A percentile compares a stretch with the other conserved stretches of the same genome.
These are phyloP conservation scores for Entonaema liquescens DNA, from an alignment of 495 filamentous ascomycete species.

Conservation along the genomic window DNA sequence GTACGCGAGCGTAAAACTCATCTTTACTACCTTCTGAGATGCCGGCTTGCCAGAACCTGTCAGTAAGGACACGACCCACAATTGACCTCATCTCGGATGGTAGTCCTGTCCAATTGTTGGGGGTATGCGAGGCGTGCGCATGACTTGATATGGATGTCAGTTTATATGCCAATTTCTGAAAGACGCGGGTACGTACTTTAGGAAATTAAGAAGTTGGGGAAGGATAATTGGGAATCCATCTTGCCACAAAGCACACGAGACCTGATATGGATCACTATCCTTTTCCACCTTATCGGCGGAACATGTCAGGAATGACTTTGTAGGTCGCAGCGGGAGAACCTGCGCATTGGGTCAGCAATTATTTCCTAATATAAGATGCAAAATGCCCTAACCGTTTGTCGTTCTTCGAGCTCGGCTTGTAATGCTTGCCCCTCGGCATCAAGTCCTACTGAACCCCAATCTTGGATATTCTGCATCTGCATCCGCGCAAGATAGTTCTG, in stretches of 20 bases:
- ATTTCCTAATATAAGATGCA: not conserved
- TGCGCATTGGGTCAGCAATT: constrained; percentile 44
- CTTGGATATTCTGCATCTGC: constrained; percentile 75
- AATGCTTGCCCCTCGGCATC: constrained; percentile 81
- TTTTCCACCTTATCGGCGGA: constrained; percentile 88
- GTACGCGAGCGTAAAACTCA: constrained; percentile 92
- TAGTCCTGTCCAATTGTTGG: constrained; percentile 81
- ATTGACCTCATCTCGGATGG: constrained; percentile 79
- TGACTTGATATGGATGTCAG: constrained; percentile 60
- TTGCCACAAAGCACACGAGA: constrained; percentile 81
- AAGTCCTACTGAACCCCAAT: constrained; percentile 82
- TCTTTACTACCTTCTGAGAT: constrained; percentile 95
- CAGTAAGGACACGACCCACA: constrained; percentile 84
- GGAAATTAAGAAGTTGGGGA: constrained; percentile 84
- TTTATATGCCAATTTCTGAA: constrained; percentile 17
- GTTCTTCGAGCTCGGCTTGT: constrained; percentile 76
- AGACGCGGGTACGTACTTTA: constrained; percentile 63
- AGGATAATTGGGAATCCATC: constrained; percentile 83
- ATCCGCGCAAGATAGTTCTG: constrained; percentile 78
- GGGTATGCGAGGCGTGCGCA: constrained; percentile 93
- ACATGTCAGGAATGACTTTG: constrained; percentile 87
- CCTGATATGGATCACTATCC: constrained; percentile 69
- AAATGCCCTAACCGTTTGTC: constrained; percentile 66
- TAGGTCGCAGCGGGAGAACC: constrained; percentile 80
- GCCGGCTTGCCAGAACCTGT: constrained; percentile 98